Evolutionary conservation across 306 rosid species (phyloP).

Genomic region (Arachis hypogaea): DNA sequence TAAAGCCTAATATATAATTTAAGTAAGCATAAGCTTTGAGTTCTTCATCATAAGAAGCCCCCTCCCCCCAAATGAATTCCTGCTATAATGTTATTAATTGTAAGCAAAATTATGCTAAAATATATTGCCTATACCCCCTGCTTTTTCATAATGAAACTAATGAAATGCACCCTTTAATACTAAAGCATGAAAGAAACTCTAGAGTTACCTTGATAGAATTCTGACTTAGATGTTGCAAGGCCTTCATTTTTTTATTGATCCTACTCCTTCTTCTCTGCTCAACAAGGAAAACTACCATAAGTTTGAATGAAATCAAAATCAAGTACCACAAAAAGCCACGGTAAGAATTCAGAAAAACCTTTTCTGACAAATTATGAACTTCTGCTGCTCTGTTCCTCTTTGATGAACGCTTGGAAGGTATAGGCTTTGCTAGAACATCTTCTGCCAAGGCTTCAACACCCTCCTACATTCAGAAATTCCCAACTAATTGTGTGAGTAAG

Average conservation of each 20-base stretch:
- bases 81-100: too few relatives aligned
- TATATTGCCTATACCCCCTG: background rate
- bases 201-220: slow-evolving; percentile 57
- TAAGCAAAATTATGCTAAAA: background rate
- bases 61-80: too few relatives aligned
- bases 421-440: slow-evolving; percentile 30
- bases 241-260: slow-evolving; percentile 96
- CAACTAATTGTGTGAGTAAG: background rate
- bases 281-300: slow-evolving; percentile 17
- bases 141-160: background rate
- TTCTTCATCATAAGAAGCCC: too few relatives aligned
- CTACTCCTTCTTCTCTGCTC: slow-evolving; percentile 95
- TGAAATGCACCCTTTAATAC: too few relatives aligned
- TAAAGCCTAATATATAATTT: too few relatives aligned
- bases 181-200: too few relatives aligned
- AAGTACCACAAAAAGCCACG: background rate
- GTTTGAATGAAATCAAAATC: background rate
- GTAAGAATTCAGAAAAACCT: slow-evolving; percentile 43
- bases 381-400: slow-evolving; percentile 96
- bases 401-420: slow-evolving; percentile 60
- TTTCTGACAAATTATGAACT: slow-evolving; percentile 97
- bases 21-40: too few relatives aligned
- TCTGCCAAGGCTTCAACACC: slow-evolving; percentile 56
- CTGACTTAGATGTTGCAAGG: slow-evolving; percentile 87
- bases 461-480: slow-evolving; percentile 55